These are phyloP conservation scores for Obelidium mucronatum DNA, from an alignment of 192 early-diverging fungal genomes.

Conservation along the genomic window DNA sequence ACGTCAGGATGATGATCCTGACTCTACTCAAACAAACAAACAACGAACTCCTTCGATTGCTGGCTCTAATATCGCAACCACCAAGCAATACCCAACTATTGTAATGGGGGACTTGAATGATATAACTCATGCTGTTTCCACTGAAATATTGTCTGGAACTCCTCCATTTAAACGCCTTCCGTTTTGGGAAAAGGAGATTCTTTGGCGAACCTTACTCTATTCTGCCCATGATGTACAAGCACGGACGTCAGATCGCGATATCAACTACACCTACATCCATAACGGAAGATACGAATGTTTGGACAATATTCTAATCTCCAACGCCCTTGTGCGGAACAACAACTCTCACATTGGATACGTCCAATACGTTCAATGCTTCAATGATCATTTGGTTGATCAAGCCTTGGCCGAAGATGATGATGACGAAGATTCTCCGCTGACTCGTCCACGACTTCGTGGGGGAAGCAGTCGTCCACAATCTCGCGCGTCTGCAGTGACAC, in stretches of 20 bases:
- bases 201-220: conserved; percentile 18
- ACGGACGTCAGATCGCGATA: conserved; percentile 2
- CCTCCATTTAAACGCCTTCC: conserved; percentile 27
- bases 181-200: conserved; percentile 21
- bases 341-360: conserved; percentile 31
- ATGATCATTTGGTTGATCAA: conserved; percentile 29
- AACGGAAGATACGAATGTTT: conserved; percentile 34
- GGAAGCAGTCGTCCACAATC: neutral
- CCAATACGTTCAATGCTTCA: conserved; percentile 33
- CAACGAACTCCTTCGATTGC: neutral
- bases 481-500: neutral
- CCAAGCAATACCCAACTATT: conserved; percentile 22
- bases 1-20: too few relatives aligned
- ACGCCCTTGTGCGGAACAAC: conserved; percentile 24
- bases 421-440: conserved; percentile 18
- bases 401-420: conserved; percentile 27
- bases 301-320: conserved; percentile 29
- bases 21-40: neutral
- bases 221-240: conserved; percentile 23
- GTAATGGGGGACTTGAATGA: conserved; percentile 33
- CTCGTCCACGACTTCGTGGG: neutral
- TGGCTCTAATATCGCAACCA: neutral
- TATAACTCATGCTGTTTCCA: conserved; percentile 8
- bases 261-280: conserved; percentile 31
- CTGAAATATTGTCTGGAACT: conserved; percentile 24